These are phyloP conservation scores for Trypanosoma avium DNA, from an alignment of 208 protist species.

Conservation along the genomic window DNA sequence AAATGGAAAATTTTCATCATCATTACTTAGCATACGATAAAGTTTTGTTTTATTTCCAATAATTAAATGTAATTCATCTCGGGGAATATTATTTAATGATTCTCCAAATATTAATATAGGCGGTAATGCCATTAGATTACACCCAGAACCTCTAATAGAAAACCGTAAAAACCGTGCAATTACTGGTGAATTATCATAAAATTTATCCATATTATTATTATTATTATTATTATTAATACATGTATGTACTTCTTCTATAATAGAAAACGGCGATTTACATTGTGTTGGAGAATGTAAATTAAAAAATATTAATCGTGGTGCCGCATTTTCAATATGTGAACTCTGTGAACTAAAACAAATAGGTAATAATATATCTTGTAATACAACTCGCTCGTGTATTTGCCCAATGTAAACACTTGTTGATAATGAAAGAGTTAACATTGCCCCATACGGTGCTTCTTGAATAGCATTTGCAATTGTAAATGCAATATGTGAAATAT, in stretches of 20 bases:
- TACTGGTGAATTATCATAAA: constrained; percentile 18
- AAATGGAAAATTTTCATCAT: too few species aligned
- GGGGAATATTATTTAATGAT: constrained; percentile 17
- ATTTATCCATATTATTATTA: background rate
- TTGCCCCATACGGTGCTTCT: constrained; percentile 15
- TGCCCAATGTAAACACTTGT: constrained; percentile 25
- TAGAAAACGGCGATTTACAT: constrained; percentile 2
- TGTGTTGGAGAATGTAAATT: background rate
- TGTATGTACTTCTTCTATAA: background rate
- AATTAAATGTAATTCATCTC: constrained; percentile 4
- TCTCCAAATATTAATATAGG: constrained; percentile 32
- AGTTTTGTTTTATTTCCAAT: constrained; percentile 8
- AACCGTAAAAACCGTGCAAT: constrained; percentile 30
- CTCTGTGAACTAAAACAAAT: constrained; percentile 8
- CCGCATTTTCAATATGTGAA: background rate
- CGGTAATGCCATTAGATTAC: constrained; percentile 8
- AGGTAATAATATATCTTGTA: constrained; percentile 25
- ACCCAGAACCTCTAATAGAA: constrained; percentile 22
- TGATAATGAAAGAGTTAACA: constrained; percentile 18
- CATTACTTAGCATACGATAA: background rate
- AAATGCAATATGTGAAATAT: constrained; percentile 32
- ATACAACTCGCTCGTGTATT: constrained; percentile 20
- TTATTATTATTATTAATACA: background rate
- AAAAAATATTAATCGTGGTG: constrained; percentile 19
- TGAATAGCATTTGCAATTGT: constrained; percentile 17